These are phyloP conservation scores for Pythium sukuiense DNA, from an alignment of 352 stramenopile genomes.

Conservation along the genomic window DNA sequence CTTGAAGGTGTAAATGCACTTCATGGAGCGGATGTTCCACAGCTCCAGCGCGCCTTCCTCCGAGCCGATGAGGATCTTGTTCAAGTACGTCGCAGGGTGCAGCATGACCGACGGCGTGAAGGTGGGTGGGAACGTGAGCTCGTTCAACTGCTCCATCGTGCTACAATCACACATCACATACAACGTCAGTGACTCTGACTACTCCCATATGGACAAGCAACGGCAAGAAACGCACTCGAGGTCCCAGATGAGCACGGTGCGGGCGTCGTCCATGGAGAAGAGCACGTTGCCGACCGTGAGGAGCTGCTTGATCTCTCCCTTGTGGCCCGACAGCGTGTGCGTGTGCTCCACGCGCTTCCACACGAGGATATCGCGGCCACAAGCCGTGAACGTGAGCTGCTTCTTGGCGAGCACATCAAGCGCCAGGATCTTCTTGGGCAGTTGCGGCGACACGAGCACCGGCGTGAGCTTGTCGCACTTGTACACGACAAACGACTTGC, in stretches of 20 bases:
- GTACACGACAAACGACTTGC: constrained; percentile 92
- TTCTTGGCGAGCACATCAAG: constrained; percentile 62
- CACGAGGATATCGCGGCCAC: constrained; percentile 65
- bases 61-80: constrained; percentile 92
- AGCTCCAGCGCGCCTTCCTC: constrained; percentile 82
- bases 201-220: background rate
- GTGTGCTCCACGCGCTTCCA: constrained; percentile 68
- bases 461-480: constrained; percentile 88
- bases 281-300: constrained; percentile 65
- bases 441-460: constrained; percentile 76
- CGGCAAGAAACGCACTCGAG: constrained; percentile 36
- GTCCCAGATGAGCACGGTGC: constrained; percentile 61
- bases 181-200: constrained; percentile 4
- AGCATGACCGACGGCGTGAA: constrained; percentile 82
- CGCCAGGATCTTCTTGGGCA: constrained; percentile 76
- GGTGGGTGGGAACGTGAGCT: constrained; percentile 43
- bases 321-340: constrained; percentile 60
- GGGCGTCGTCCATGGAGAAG: constrained; percentile 71
- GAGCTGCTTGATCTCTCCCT: constrained; percentile 53
- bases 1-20: constrained; percentile 88
- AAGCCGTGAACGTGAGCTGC: constrained; percentile 79
- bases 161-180: constrained; percentile 22
- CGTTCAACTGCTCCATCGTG: constrained; percentile 60
- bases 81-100: constrained; percentile 93
- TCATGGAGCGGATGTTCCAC: constrained; percentile 91